Evolutionary conservation across 176 grass and related monocot species (phyloP).

Genomic region (Dendrocalamus sinicus): DNA sequence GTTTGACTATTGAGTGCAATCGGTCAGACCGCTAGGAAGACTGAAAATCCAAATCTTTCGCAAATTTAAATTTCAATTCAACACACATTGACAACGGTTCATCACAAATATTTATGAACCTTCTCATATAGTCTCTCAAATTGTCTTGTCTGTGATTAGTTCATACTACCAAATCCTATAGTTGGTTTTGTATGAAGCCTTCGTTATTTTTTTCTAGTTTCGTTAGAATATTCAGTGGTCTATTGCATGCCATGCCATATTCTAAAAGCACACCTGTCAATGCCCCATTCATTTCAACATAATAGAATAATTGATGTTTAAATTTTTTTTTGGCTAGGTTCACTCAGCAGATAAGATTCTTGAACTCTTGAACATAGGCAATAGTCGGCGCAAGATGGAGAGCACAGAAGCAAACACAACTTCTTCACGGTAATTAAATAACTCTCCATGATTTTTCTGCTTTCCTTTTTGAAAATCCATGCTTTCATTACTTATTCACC

Average conservation of each 20-base stretch:
- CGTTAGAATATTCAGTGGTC: not conserved
- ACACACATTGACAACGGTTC: no score
- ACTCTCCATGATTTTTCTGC: not conserved
- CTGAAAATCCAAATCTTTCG: no score
- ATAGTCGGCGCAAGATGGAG: constrained; percentile 95
- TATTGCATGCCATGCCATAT: constrained; percentile 4
- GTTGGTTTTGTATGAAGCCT: constrained; percentile 13
- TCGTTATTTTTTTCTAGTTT: not conserved
- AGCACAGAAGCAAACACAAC: constrained; percentile 95
- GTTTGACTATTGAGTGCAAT: no score
- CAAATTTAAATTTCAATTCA: no score
- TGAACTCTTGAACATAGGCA: constrained; percentile 97
- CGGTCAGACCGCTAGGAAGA: no score
- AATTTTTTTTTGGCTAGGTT: constrained; percentile 59
- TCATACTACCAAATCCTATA: not conserved
- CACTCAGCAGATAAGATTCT: constrained; percentile 97
- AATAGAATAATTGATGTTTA: not conserved
- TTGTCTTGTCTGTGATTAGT: not conserved
- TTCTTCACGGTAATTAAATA: constrained; percentile 80
- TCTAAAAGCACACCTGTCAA: constrained; percentile 1
- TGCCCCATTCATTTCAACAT: not conserved
- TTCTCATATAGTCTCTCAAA: no score
- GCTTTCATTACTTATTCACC: not conserved
- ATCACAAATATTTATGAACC: no score
- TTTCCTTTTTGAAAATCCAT: constrained; percentile 11